Conservation (phyloP, 495 filamentous ascomycete species). For the Trichoderma virens region DNA sequence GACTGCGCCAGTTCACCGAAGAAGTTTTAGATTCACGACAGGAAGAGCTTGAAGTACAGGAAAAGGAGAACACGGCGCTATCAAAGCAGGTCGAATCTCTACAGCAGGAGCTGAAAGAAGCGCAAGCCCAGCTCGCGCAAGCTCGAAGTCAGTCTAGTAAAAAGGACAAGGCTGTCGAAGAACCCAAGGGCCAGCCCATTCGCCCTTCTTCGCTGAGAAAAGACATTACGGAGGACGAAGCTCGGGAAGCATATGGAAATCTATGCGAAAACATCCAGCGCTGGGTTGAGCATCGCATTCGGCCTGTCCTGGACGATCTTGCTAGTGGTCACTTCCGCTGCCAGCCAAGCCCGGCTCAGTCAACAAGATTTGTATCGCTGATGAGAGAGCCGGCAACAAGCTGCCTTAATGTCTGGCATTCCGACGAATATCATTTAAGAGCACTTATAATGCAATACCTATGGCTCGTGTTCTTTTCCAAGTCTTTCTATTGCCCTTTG, state of each 20-base stretch:
- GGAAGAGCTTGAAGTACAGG: slow-evolving; percentile 2
- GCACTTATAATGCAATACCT: slow-evolving; percentile 11
- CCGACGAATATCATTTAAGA: slow-evolving; percentile 12
- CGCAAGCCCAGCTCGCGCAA: neutral
- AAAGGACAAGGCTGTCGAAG: neutral
- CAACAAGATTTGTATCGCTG: slow-evolving; percentile 1
- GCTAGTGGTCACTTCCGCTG: slow-evolving; percentile 1
- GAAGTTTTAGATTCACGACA: slow-evolving; percentile 10
- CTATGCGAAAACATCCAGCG: slow-evolving; percentile 7
- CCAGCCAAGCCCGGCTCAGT: neutral
- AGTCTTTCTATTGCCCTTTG: slow-evolving; percentile 11
- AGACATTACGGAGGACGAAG: slow-evolving; percentile 11
- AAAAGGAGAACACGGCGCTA: neutral
- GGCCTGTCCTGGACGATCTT: slow-evolving; percentile 5
- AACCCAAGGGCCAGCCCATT: neutral
- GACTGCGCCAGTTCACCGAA: slow-evolving; percentile 10
- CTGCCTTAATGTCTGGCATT: neutral
- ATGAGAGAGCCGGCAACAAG: slow-evolving; percentile 10
- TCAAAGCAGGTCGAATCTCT: neutral
- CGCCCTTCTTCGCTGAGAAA: neutral
- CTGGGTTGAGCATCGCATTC: slow-evolving; percentile 10
- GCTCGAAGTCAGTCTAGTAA: neutral
- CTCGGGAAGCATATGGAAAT: neutral
- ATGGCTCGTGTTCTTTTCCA: slow-evolving; percentile 9
- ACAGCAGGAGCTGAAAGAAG: neutral